Base-by-base conservation (phyloP, 345 rosid species). In the Crucihimalaya himalaica region DNA sequence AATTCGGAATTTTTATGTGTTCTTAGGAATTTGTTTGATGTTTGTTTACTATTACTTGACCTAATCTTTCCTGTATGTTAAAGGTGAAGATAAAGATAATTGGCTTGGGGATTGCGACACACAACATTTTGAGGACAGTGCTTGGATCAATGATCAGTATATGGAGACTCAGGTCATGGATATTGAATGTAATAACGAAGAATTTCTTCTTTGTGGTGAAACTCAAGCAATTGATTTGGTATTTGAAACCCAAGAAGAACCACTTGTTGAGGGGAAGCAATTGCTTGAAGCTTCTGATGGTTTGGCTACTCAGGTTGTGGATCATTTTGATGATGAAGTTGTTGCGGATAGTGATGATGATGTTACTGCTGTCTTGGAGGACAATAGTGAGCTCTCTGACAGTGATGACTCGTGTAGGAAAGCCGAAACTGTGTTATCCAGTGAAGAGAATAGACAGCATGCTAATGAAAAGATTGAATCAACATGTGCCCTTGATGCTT, bases 301-400 rank as follows among this genome's bases (percentile, higher is more conserved):
- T 43, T 57, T 79, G 63, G 76, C 61, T 56, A 78, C 84, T 2
- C 82, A 75, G 47, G 34, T 75, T 45, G 16, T 78, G 39, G 79
- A 57, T 50, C 70, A 29, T 54, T 74, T 32, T 43, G 76, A 43
- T 57, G 45, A 71, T 25, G 57, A 54, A 11, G 68, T 72, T 72
- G 76, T 47, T 8, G 19, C 34, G 7, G 82, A 80, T 79, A 60
- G 81, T 77, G 86, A 85, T 47, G 82, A 78, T 82, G 93, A 86
- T 78, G 71, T 57, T 72, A 90, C 91, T 52, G 85, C 80, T 80
- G 78, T 78, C 69, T 74, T 86, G 80, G 81, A 56, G 58, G 78
- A 76, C 4, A 66, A 21, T 46, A 73, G 42, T 54, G 86, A 78
- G 64, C 51, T 78, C 45, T 74, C 63, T 42, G 90, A 16, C 5